Conservation (phyloP, 148 eudicot genomes). For the Vaccinium myrtillus region DNA sequence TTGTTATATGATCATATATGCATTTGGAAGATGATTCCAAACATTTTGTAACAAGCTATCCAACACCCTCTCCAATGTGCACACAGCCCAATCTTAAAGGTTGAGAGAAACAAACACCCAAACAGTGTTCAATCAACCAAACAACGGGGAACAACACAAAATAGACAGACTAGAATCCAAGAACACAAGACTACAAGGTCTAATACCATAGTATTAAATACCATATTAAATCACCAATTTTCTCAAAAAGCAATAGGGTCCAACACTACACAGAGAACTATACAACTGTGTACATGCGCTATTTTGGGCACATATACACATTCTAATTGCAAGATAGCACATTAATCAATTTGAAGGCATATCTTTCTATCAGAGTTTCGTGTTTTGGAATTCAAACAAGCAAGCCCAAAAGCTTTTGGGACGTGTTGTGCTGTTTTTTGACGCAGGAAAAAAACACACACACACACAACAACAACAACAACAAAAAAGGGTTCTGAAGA, state of each 20-base stretch:
- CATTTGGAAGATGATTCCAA: neutral
- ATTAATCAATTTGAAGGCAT: neutral
- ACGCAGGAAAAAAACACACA: too few relatives aligned
- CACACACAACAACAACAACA: neutral
- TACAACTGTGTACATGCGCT: neutral
- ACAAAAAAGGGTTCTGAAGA: neutral
- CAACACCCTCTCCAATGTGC: neutral
- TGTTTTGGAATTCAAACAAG: neutral
- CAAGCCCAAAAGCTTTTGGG: neutral
- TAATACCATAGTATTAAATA: neutral
- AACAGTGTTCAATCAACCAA: neutral
- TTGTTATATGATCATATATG: neutral
- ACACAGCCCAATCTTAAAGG: neutral
- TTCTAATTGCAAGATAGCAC: neutral
- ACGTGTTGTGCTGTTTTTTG: neutral
- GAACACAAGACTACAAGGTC: neutral
- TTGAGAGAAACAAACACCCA: neutral
- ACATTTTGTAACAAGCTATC: neutral
- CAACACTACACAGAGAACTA: neutral
- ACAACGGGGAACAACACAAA: neutral
- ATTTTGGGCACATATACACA: neutral
- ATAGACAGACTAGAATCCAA: neutral
- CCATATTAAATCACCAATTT: neutral
- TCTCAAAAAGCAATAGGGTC: neutral
- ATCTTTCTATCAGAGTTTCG: neutral